Conservation (phyloP, 495 filamentous ascomycete genomes). For the Cercophora newfieldiana region DNA sequence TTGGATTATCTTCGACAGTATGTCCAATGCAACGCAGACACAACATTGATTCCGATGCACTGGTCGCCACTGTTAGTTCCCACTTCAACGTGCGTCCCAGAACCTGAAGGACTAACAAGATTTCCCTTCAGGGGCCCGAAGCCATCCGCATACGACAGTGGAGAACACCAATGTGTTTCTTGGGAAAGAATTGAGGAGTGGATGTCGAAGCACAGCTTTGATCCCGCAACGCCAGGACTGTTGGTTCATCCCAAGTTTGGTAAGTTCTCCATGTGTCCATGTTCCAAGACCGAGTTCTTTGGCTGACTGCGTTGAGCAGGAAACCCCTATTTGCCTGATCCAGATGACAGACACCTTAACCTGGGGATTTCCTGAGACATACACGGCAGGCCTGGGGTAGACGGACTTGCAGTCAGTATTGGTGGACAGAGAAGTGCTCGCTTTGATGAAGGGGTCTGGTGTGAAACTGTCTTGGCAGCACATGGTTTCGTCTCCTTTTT, state of each 20-base stretch:
- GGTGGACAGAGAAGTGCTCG: too few species aligned
- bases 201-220: neutral
- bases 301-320: too few species aligned
- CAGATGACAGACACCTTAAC: too few species aligned
- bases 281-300: too few species aligned
- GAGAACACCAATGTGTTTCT: conserved; percentile 1
- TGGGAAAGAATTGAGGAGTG: neutral
- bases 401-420: too few species aligned
- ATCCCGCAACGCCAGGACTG: neutral
- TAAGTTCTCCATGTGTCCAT: too few species aligned
- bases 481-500: too few species aligned
- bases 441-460: too few species aligned
- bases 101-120: neutral
- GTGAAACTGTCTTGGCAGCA: too few species aligned
- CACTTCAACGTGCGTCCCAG: neutral
- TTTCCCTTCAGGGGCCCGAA: neutral
- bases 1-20: neutral
- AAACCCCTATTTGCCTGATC: too few species aligned
- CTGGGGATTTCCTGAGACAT: too few species aligned
- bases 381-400: too few species aligned
- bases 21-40: neutral
- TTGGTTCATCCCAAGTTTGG: neutral
- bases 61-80: neutral
- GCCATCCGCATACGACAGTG: neutral
- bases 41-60: neutral